A percentile compares a stretch with the other conserved stretches of the same genome.
phyloP scores from a whole-genome alignment of 805 yeast genomes.

The Danielia reshetovae region DNA sequence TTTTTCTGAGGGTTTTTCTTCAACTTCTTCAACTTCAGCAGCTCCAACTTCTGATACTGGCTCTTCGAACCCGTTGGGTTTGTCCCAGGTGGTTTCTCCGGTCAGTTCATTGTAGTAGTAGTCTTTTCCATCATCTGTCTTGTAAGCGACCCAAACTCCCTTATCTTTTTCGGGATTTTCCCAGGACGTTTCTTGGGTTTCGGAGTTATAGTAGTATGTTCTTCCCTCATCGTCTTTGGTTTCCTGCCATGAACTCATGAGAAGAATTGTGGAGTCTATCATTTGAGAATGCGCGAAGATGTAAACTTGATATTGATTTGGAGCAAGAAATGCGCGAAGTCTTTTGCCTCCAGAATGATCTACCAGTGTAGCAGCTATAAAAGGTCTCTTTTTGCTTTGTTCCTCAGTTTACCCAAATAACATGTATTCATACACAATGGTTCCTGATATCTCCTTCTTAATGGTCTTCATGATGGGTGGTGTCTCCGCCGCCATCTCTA shows the following conservation, averaged over 20 bases:
- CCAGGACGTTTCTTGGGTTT: conserved; percentile 74
- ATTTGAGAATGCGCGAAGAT: conserved; percentile 1
- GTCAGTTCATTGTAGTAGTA: conserved; percentile 69
- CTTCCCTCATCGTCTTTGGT: conserved; percentile 62
- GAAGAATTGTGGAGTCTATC: not conserved
- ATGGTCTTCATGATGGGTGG: conserved; percentile 88
- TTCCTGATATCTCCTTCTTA: conserved; percentile 27
- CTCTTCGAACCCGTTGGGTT: conserved; percentile 50
- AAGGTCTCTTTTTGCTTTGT: conserved; percentile 13
- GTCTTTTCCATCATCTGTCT: conserved; percentile 51
- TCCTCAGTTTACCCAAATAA: conserved; percentile 3
- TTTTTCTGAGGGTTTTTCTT: conserved; percentile 12
- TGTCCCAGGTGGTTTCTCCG: conserved; percentile 73
- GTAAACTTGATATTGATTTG: too few species aligned
- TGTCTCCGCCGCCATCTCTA: conserved; percentile 98
- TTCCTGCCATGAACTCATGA: conserved; percentile 53
- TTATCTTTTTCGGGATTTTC: conserved; percentile 58
- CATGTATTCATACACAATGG: conserved; percentile 8
- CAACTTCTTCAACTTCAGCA: conserved; percentile 4
- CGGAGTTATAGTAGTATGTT: conserved; percentile 64
- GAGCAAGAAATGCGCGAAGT: too few species aligned
- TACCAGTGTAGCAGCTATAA: too few species aligned
- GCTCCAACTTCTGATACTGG: conserved; percentile 3
- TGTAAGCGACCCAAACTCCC: conserved; percentile 38
- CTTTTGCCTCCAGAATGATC: too few species aligned